These are phyloP conservation scores for Gnetum montanum DNA, from an alignment of 75 land plant genomes.

Conservation along the genomic window DNA sequence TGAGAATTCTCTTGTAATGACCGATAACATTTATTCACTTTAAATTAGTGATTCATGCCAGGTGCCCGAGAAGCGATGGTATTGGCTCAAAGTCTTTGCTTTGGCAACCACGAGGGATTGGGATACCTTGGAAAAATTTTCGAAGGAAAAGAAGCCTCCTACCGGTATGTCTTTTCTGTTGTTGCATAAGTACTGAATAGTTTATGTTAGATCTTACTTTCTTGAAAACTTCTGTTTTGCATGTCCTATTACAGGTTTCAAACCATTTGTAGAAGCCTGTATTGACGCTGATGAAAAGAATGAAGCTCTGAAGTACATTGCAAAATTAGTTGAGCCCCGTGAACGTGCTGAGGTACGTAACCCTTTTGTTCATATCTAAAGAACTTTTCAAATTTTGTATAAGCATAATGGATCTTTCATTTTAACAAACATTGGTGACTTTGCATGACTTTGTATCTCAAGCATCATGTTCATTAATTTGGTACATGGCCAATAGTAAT, in stretches of 20 bases:
- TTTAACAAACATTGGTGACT: too few relatives aligned
- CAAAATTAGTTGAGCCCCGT: conserved; percentile 75
- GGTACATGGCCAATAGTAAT: too few relatives aligned
- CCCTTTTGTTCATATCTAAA: neutral
- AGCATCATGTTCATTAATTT: neutral
- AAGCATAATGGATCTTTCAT: too few relatives aligned
- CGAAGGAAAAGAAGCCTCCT: conserved; percentile 92
- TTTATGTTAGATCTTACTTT: neutral
- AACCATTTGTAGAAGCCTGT: conserved; percentile 98
- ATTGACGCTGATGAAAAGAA: conserved; percentile 73
- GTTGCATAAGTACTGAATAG: too few relatives aligned
- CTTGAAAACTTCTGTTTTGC: neutral
- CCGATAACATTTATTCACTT: conserved; percentile 5
- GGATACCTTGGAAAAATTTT: conserved; percentile 92
- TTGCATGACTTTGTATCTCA: too few relatives aligned
- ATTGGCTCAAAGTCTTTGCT: conserved; percentile 96
- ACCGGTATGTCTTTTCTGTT: conserved; percentile 59
- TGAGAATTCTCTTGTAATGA: neutral
- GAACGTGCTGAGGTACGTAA: conserved; percentile 89
- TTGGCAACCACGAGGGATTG: conserved; percentile 85
- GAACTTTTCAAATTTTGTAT: neutral
- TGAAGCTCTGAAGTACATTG: conserved; percentile 93
- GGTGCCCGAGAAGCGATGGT: conserved; percentile 99
- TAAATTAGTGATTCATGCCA: conserved; percentile 16
- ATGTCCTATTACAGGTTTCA: conserved; percentile 43